A percentile compares a stretch with the other conserved stretches of the same genome.
Conservation (phyloP, 495 filamentous ascomycete species). For the Penicillium silybi region DNA sequence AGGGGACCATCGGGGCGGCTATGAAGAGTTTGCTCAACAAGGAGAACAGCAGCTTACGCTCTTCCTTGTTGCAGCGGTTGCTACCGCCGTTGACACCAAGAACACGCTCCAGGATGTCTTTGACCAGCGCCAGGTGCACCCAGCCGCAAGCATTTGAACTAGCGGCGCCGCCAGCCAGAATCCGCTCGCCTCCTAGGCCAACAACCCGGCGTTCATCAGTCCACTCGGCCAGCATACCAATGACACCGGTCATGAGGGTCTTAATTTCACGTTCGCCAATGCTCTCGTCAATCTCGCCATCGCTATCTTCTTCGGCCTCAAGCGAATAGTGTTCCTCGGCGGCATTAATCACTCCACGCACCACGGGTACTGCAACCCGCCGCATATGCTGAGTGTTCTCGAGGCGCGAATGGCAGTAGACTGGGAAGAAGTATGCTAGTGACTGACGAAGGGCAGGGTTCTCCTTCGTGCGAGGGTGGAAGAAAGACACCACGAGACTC, state of each 20-base stretch:
- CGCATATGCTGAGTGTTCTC: conserved; percentile 81
- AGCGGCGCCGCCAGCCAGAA: conserved; percentile 50
- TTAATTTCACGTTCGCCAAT: conserved; percentile 77
- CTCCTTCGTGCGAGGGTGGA: conserved; percentile 76
- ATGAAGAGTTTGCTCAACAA: conserved; percentile 83
- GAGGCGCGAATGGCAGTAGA: conserved; percentile 79
- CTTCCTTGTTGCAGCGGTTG: conserved; percentile 61
- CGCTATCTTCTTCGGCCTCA: conserved; percentile 52
- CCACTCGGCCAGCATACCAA: conserved; percentile 86
- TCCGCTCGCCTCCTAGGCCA: conserved; percentile 55
- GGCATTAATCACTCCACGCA: conserved; percentile 56
- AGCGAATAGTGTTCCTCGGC: conserved; percentile 48
- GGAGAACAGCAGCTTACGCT: conserved; percentile 74
- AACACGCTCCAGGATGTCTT: conserved; percentile 35
- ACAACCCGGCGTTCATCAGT: conserved; percentile 89
- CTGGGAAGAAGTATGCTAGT: conserved; percentile 91
- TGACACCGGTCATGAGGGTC: conserved; percentile 68
- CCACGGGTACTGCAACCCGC: conserved; percentile 59
- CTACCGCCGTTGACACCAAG: conserved; percentile 27
- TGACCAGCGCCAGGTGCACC: conserved; percentile 41
- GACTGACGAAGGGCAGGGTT: conserved; percentile 89
- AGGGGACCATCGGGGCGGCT: conserved; percentile 46
- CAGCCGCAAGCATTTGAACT: conserved; percentile 51
- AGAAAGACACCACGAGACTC: conserved; percentile 79
- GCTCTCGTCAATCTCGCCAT: conserved; percentile 58